Evolutionary conservation across 768 basidiomycete species (phyloP).

Genomic region (Pholiota microspora): DNA sequence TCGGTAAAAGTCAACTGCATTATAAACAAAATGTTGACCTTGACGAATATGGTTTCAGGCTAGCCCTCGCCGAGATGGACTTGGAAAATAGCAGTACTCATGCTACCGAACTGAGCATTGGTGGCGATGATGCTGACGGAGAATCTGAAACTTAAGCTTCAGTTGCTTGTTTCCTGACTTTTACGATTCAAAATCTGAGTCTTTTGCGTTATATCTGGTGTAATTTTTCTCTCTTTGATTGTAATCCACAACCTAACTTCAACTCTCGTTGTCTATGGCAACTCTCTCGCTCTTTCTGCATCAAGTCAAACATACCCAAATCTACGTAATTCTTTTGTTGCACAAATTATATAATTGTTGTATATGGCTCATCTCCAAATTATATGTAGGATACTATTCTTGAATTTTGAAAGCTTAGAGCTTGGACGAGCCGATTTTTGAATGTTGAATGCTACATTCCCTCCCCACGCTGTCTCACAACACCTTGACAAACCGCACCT

Average conservation of each 20-base stretch:
- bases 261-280: neutral
- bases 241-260: neutral
- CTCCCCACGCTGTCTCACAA: too few relatives aligned
- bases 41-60: conserved; percentile 5
- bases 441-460: too few relatives aligned
- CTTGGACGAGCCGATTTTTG: too few relatives aligned
- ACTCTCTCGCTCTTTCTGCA: neutral
- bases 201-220: neutral
- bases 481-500: too few relatives aligned
- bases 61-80: conserved; percentile 21
- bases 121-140: conserved; percentile 5
- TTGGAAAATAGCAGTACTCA: conserved; percentile 5
- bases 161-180: neutral
- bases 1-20: conserved; percentile 29
- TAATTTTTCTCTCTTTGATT: neutral
- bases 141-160: neutral
- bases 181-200: neutral
- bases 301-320: too few relatives aligned
- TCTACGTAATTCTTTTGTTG: too few relatives aligned
- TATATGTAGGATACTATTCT: neutral
- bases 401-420: too few relatives aligned
- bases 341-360: conserved; percentile 5
- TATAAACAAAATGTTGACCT: neutral
- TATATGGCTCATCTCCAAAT: conserved; percentile 1
- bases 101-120: neutral